Percentiles rank a stretch among this genome's conserved stretches.
phyloP scores from a whole-genome alignment of 768 basidiomycete genomes.

The Termitomyces sp. region DNA sequence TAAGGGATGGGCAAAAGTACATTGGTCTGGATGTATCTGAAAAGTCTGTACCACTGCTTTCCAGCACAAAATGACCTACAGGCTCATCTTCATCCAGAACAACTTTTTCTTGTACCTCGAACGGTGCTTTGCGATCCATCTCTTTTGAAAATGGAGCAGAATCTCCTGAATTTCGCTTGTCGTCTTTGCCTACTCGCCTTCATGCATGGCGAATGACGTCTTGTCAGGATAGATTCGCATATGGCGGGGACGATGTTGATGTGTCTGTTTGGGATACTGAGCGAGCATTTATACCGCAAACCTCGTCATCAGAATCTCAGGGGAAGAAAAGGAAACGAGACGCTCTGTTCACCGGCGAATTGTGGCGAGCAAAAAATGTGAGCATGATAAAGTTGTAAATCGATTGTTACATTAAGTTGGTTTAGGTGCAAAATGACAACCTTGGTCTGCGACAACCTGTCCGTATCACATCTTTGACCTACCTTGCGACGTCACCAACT shows the following conservation, averaged over 20 bases:
- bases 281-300: conserved; percentile 35
- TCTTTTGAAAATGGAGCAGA: conserved; percentile 21
- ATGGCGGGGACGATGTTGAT: conserved; percentile 85
- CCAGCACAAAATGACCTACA: background rate
- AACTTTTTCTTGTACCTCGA: conserved; percentile 68
- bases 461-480: conserved; percentile 65
- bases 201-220: conserved; percentile 58
- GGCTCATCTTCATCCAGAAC: conserved; percentile 26
- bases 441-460: conserved; percentile 76
- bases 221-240: conserved; percentile 56
- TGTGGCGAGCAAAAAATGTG: conserved; percentile 86
- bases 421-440: conserved; percentile 65
- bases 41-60: conserved; percentile 33
- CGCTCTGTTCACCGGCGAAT: conserved; percentile 61
- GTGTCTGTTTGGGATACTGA: conserved; percentile 78
- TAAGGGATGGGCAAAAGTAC: conserved; percentile 48
- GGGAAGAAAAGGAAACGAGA: conserved; percentile 60
- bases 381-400: conserved; percentile 7
- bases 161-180: conserved; percentile 20
- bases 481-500: conserved; percentile 36
- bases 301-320: conserved; percentile 15
- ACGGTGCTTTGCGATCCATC: conserved; percentile 62
- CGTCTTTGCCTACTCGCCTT: conserved; percentile 64
- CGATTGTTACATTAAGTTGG: background rate
- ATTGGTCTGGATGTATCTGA: conserved; percentile 53